Evolutionary conservation across 2,329 filamentous ascomycete species (phyloP), one percentile per base, ranked within the genome.

Genomic region (Alternaria viburni): DNA sequence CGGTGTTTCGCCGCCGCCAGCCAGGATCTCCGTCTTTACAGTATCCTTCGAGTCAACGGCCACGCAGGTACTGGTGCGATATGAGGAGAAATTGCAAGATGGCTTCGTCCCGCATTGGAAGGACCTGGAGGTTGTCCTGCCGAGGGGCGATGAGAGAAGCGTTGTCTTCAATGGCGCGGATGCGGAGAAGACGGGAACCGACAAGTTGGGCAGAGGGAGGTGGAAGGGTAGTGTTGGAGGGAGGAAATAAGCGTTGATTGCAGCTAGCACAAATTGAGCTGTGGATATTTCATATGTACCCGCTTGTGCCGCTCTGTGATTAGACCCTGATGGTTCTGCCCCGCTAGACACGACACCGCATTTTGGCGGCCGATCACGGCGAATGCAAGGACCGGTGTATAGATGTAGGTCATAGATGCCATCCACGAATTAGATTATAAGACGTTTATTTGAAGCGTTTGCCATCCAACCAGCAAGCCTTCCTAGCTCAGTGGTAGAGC

Each of bases 31-130:
- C 0, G 55, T 59, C 0, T 79, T 79, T 43, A 64, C 60, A 9
- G 15, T 77, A 28, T 66, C 54, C 15, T 77, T 77, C 36, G 56
- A 43, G 26, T 67, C 82, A 1, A 84, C 81, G 0, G 77, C 81
- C 4, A 79, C 81, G 12, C 80, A 82, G 59, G 78, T 88, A 0
- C 62, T 68, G 32, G 81, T 88, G 2, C 71, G 74, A 2, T 82
- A 85, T n/a, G 67, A 70, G 19, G 75, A 77, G n/a, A 76, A 80
- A 23, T 65, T 81, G 8, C 73, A 76, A 11, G 77, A 77, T 30
- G 80, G 76, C 0, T 87, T 85, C 66, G 64, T 78, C 28, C 84
- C 86, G 10, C 77, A 80, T 1, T 88, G 86, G 84, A 81, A 79
- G 19, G 80, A 83, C 1, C 49, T 88, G 13, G 79, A 81, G 54